Percentiles rank a stretch among this genome's conserved stretches.
Conservation (phyloP, 352 stramenopile species). For the Pythium diclinum region DNA sequence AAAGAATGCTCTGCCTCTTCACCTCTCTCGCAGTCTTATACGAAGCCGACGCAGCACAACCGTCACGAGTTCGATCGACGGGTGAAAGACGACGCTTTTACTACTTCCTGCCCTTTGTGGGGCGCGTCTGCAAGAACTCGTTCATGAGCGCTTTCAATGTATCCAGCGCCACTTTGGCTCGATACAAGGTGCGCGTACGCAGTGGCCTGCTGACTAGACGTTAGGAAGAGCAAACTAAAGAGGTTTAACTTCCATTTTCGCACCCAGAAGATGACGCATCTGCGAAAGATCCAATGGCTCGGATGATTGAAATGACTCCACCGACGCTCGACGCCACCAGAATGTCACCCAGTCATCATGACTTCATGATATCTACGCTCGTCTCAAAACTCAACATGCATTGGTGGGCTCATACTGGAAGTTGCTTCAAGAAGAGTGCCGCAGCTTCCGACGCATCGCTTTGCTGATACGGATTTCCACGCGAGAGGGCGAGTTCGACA, state of each 20-base stretch:
- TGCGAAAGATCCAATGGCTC: background rate
- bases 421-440: slow-evolving; percentile 4
- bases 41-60: too few species aligned
- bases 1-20: too few species aligned
- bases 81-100: too few species aligned
- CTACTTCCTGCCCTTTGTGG: too few species aligned
- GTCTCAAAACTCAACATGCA: background rate
- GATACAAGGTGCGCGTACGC: too few species aligned
- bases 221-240: too few species aligned
- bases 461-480: slow-evolving; percentile 8
- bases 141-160: too few species aligned
- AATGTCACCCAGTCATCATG: background rate
- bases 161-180: too few species aligned
- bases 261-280: background rate
- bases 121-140: too few species aligned
- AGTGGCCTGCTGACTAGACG: too few species aligned
- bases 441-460: background rate
- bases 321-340: background rate
- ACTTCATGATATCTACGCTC: background rate
- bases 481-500: background rate
- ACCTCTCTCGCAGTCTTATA: too few species aligned
- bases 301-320: slow-evolving; percentile 5
- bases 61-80: too few species aligned
- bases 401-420: slow-evolving; percentile 6
- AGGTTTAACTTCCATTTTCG: background rate